Evolutionary conservation across 371 early-diverging fungal species (phyloP), one percentile per base, ranked within the genome.

Genomic region (Mucor saturninus): DNA sequence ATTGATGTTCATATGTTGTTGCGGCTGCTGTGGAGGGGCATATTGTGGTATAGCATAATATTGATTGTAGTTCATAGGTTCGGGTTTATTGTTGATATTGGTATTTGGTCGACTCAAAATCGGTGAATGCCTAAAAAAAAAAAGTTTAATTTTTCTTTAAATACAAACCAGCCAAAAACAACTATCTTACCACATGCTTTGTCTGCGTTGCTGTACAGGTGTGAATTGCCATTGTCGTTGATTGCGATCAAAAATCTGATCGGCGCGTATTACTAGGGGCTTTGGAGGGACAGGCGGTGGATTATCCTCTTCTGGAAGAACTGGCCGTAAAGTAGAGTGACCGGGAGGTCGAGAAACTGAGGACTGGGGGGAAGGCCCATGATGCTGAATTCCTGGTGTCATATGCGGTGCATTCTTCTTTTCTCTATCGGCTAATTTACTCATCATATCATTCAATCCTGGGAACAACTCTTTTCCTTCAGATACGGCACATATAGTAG

Each of bases 231-330:
- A 69, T 13, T 52, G 67, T 5, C 56, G 65, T 42, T 59, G 57
- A 45, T 56, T 21, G 11, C 56, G 56, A 32, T 69, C 54, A 43
- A 54, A 64, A 13, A 69, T 55, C 9, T 70, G 61, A 35, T 76
- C 76, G 29, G 71, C 65, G 28, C 76, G 78, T 31, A 77, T 72
- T 3, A 73, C 66, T 21, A 67, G 65, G 1, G 78, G 75, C 42
- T 81, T 78, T 9, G 76, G 78, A n/a, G 78, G 78, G 0, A 81
- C 71, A 10, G 81, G 81, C 8, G 78, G 78, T 0, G 76, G 78
- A 4, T 31, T 29, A 28, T 67, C 61, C 2, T 65, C 63, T 32
- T 29, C 56, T 28, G 62, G 48, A 14, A 59, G 56, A 3, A 52
- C 39, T 2, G 70, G 57, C 2, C 37, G 26, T 32, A 63, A 45